Base-by-base conservation (phyloP, 768 basidiomycete genomes). In the Amanita subjunquillea region DNA sequence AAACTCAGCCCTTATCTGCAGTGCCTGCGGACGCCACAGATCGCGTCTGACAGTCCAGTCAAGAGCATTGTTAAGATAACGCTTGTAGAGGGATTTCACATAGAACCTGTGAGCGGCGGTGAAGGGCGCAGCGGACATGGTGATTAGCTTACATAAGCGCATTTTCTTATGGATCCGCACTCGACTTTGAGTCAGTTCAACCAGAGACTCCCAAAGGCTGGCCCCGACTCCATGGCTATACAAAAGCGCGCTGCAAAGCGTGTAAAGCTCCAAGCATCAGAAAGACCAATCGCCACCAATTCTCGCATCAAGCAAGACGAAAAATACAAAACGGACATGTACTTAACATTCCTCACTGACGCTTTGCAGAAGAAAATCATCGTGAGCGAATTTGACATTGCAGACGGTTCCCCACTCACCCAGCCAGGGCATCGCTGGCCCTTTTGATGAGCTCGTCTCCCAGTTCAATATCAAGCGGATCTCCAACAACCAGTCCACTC, bases 41-140 rank as follows among this genome's bases (percentile, higher is more conserved):
- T 92, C 87, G 50, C 94, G 74, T 53, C 86, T 77, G 58, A 96
- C 74, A 43, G 80, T 83, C 95, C 95, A 98, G 69, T 98, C 85
- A 49, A 95, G 72, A 45, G 88, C 76, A 60, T 96, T 94, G 60
- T 78, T 86, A 55, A 98, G 77, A 59, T 82, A 80, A 36, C 93
- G 85, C 62, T 79, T 85, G 75, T 96, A 97, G 4, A 98, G 79
- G 7, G 88, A 90, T 72, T 95, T 91, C 65, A 93, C 91, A 63
- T 93, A 86, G 60, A 80, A 76, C 64, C 82, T 80, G 72, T 90
- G 88, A 4, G 82, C 85, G 32, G 79, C 70, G 39, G 85, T 76
- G 72, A 90, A 91, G 34, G 85, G 68, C 51, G 77, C 71, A 50
- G 69, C 62, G 41, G 82, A 72, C 81, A 83, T 82, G 56, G 66